Base-by-base conservation (phyloP, 2,329 filamentous ascomycete genomes). In the Fonsecaea multimorphosa region DNA sequence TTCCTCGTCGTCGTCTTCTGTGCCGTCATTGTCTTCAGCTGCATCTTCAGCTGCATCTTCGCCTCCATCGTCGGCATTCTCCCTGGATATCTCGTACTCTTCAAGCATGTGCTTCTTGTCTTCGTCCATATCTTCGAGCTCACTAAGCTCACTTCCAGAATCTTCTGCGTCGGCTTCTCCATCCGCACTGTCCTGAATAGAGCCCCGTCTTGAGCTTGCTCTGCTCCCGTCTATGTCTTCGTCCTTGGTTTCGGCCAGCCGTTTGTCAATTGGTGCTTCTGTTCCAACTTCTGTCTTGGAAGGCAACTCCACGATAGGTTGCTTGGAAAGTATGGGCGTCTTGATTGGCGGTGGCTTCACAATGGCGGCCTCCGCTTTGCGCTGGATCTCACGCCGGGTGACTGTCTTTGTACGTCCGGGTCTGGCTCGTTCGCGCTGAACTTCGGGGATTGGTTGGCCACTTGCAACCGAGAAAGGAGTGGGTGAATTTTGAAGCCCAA, bases 181-280 rank as follows among this genome's bases (percentile, higher is more conserved):
- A 68, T 90, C 88, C 0, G 86, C 88, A 46, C 85, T 88, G 66
- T 89, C 87, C 66, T 88, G 85, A 7, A 88, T 78, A 65, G 86
- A 91, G 5, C 84, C 85, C 0, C 83, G 82, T 5, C 84, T 82
- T 63, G 86, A 88, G 57, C 81, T 86, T 34, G 79, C 76, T 19
- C 75, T 76, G 52, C 76, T 76, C 12, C 72, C 69, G 12, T 70
- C 72, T 79, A 79, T 72, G 79, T 82, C 76, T 81, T 84, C 63
- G 29, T 60, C 38, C 81, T 85, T 63, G 2, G 56, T 24, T 9
- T 62, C 51, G 74, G 84, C 69, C 81, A 74, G 11, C 79, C 84
- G 71, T 83, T 84, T 66, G 84, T 85, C 63, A 85, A 81, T 2
- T 81, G 69, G 46, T 84, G 82, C 32, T 66, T 74, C 62, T 56